Base-by-base conservation (phyloP, 495 filamentous ascomycete genomes). In the Aspergillus conjunctus region DNA sequence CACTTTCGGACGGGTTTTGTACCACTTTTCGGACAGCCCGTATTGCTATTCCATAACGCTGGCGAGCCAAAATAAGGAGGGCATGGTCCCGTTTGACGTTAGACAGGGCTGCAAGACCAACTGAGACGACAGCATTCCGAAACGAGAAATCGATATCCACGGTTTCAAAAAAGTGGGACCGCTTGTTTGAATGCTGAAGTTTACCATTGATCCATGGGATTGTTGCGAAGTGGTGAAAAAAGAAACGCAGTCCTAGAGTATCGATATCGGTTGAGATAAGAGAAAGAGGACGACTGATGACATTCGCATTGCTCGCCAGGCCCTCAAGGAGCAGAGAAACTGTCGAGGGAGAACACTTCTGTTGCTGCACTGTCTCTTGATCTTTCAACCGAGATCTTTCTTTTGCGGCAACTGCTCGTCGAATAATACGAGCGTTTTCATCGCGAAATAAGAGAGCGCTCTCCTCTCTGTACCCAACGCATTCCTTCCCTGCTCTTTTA, bases 371-470 rank as follows among this genome's bases (percentile, higher is more conserved):
- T 51, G 12, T 32, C 21, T 51, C 17, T 11, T 49, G 50, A 14
- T 45, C n/a, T 49, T 54, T 54, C 7, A 18, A 51, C 31, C n/a
- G 18, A 15, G 58, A 26, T 17, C 41, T 37, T 46, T 48, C 50
- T 46, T 54, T 46, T 10, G 50, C 58, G 18, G 58, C 57, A 15
- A 33, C 41, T 6, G 49, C 48, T 31, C 34, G 34, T 15, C 57
- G 57, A 33, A 59, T 59, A 15, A 26, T 59, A 5, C 56, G 56
- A 20, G 49, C 56, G 32, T 59, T 59, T 50, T 59, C 57, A 46
- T 59, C 37, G 1, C 57, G 57, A 21, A 59, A 52, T 15, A 59
- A 14, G 11, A 52, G 34, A 39, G 51, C 46, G 11, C 17, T 7
- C 41, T 60, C 58, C n/a, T 60, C 50, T 33, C 50, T 33, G 31